Conservation (phyloP, 108 stramenopile genomes). For the Discostella stelligeroides region DNA sequence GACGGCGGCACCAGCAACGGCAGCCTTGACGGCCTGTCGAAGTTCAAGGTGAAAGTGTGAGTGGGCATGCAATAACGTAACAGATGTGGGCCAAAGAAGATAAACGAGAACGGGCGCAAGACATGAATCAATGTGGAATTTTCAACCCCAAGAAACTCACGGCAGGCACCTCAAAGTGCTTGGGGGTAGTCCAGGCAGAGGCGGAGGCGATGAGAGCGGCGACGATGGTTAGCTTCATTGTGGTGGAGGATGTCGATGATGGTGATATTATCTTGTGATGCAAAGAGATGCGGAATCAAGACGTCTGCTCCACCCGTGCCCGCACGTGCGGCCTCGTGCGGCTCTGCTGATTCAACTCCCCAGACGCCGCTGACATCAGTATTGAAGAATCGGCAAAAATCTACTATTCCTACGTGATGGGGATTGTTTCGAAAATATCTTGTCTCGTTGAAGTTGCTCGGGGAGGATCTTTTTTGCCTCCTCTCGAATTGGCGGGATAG, state of each 20-base stretch:
- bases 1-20: conserved; percentile 67
- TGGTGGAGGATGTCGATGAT: conserved; percentile 22
- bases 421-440: too few relatives aligned
- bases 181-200: conserved; percentile 65
- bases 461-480: too few relatives aligned
- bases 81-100: too few relatives aligned
- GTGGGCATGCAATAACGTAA: background rate
- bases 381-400: background rate
- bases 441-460: too few relatives aligned
- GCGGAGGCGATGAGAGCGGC: conserved; percentile 79
- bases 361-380: conserved; percentile 3
- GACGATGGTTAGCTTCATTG: conserved; percentile 80
- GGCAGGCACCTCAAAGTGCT: conserved; percentile 44
- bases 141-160: conserved; percentile 36
- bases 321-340: background rate
- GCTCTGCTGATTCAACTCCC: too few relatives aligned
- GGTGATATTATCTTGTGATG: too few relatives aligned
- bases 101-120: too few relatives aligned
- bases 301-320: background rate
- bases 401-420: conserved; percentile 7
- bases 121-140: background rate
- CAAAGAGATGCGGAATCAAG: background rate
- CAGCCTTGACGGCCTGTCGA: conserved; percentile 58
- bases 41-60: background rate
- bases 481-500: too few relatives aligned